These are phyloP conservation scores for Spatholobus suberectus DNA, from an alignment of 306 rosid genomes.

Conservation along the genomic window DNA sequence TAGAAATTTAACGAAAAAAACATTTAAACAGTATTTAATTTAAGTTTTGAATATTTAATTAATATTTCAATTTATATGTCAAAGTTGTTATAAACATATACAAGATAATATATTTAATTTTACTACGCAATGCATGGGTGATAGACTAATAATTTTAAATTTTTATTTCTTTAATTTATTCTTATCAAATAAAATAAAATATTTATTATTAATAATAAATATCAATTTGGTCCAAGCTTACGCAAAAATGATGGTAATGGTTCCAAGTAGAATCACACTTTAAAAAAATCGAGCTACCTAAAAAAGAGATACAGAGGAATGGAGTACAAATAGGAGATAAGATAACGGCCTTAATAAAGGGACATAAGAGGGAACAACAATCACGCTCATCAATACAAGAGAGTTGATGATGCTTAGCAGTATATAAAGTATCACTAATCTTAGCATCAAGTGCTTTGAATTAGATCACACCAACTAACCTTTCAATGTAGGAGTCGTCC, in stretches of 20 bases:
- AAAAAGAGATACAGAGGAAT: no score
- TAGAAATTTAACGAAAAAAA: no score
- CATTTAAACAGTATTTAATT: no score
- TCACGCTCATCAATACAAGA: constrained; percentile 31
- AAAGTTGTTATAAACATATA: no score
- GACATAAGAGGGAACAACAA: not conserved
- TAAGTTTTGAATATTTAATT: no score
- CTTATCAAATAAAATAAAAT: no score
- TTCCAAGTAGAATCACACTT: not conserved
- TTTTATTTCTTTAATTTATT: no score
- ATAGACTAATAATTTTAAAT: no score
- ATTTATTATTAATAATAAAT: not conserved
- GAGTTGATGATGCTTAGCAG: constrained; percentile 2
- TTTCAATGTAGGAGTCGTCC: constrained; percentile 80
- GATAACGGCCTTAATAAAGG: not conserved
- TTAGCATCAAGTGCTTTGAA: constrained; percentile 22
- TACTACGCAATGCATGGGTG: no score
- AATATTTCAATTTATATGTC: no score
- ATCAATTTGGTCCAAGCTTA: not conserved
- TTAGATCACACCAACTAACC: constrained; percentile 54
- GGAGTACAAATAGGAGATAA: not conserved
- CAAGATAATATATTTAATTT: no score
- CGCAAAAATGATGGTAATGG: not conserved
- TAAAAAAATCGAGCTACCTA: constrained; percentile 2
- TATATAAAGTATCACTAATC: constrained; percentile 8